Evolutionary conservation across 2,329 filamentous ascomycete genomes (phyloP).

Genomic region (Fusarium coffeatum): DNA sequence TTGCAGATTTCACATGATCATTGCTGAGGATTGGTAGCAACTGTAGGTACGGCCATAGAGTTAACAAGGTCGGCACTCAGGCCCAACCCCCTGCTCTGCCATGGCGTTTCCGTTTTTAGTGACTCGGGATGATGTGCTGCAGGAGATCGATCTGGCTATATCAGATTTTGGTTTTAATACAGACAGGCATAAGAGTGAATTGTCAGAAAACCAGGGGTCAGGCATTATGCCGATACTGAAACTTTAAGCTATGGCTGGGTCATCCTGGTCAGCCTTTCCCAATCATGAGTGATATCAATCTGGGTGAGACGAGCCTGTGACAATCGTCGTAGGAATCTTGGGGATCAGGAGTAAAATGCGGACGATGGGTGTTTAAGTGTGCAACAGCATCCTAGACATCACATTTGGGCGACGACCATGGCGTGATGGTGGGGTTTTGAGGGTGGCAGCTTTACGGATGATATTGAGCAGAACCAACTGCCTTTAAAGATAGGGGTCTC

Average conservation of each 20-base stretch:
- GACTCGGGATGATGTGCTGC: constrained; percentile 5
- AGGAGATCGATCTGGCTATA: not conserved
- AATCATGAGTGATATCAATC: constrained; percentile 8
- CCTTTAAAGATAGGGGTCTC: not conserved
- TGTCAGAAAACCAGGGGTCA: not conserved
- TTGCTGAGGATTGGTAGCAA: constrained; percentile 12
- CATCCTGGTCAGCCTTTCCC: constrained; percentile 5
- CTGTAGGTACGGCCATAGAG: constrained; percentile 1
- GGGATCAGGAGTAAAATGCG: not conserved
- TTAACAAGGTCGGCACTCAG: constrained; percentile 14
- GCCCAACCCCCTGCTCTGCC: not conserved
- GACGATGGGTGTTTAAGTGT: not conserved
- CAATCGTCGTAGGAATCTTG: constrained; percentile 2
- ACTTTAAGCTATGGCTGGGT: constrained; percentile 11
- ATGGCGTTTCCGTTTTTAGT: constrained; percentile 9
- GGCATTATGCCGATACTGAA: constrained; percentile 1
- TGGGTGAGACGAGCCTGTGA: constrained; percentile 12
- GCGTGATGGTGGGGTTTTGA: not conserved
- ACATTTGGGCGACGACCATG: not conserved
- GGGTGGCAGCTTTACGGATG: not conserved
- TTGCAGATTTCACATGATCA: constrained; percentile 4
- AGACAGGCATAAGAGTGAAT: constrained; percentile 1
- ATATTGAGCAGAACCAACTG: not conserved
- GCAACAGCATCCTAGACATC: not conserved
- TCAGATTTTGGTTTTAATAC: not conserved